These are phyloP conservation scores for Fusarium tanahbumbuense DNA, from an alignment of 2,329 filamentous ascomycete species.

Conservation along the genomic window DNA sequence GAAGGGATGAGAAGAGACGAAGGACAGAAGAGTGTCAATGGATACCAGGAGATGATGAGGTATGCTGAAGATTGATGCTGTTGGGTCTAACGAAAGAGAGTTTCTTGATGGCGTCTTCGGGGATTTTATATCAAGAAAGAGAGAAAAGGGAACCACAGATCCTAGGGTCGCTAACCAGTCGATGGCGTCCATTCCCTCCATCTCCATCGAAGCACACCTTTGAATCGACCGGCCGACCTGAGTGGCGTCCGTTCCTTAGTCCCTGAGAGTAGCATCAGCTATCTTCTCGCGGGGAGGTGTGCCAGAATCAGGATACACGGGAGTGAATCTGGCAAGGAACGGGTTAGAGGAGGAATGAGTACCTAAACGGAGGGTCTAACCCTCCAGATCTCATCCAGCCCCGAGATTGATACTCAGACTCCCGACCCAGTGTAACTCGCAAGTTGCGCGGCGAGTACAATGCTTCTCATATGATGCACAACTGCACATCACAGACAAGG, in stretches of 20 bases:
- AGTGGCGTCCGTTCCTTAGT: constrained; percentile 19
- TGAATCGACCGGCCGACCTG: background rate
- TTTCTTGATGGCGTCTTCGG: constrained; percentile 13
- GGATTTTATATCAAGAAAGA: constrained; percentile 31
- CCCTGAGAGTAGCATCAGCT: constrained; percentile 18
- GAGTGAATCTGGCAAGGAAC: background rate
- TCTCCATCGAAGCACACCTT: constrained; percentile 27
- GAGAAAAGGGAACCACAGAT: constrained; percentile 1
- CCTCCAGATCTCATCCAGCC: background rate
- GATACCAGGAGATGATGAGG: background rate
- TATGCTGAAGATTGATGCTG: constrained; percentile 11
- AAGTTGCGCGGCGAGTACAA: constrained; percentile 14
- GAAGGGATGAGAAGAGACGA: background rate
- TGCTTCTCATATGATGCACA: constrained; percentile 8
- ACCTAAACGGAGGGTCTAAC: constrained; percentile 3
- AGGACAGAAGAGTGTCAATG: background rate
- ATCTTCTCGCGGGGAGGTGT: background rate
- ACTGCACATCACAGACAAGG: constrained; percentile 24
- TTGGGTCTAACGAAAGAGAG: constrained; percentile 2
- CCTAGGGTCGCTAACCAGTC: background rate
- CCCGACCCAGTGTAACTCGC: constrained; percentile 24
- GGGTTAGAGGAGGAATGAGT: background rate
- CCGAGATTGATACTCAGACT: constrained; percentile 20
- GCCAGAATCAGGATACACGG: constrained; percentile 1
- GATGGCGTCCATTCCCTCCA: constrained; percentile 16